A percentile compares a stretch with the other conserved stretches of the same genome.
Conservation (phyloP, 1,284 basidiomycete genomes). For the Mrakiaceae sp. region DNA sequence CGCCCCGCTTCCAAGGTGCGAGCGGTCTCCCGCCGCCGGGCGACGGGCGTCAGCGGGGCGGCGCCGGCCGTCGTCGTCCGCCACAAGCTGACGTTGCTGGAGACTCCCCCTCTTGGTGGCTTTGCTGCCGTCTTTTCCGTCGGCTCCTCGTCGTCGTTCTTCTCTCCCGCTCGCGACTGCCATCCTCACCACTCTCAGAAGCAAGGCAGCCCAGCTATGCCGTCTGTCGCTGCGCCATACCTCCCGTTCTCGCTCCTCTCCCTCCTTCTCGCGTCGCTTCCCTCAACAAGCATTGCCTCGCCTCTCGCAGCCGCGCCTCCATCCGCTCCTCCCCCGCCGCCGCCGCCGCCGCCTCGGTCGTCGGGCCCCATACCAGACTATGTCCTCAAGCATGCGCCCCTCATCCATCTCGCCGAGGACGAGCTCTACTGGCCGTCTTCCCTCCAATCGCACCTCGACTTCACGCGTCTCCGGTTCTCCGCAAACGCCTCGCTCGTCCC, state of each 20-base stretch:
- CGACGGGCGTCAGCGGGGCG: too few relatives aligned
- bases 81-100: too few relatives aligned
- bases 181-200: background rate
- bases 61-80: too few relatives aligned
- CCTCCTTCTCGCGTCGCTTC: background rate
- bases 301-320: background rate
- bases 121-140: too few relatives aligned
- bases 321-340: background rate
- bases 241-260: background rate
- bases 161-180: background rate
- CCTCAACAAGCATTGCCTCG: background rate
- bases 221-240: too few relatives aligned
- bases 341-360: constrained; percentile 5
- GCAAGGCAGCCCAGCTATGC: too few relatives aligned
- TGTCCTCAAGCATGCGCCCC: constrained; percentile 18
- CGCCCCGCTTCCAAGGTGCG: too few relatives aligned
- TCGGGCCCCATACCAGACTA: constrained; percentile 18
- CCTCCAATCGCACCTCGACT: constrained; percentile 14
- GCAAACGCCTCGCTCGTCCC: constrained; percentile 6
- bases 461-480: background rate
- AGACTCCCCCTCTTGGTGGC: too few relatives aligned
- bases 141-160: background rate
- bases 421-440: constrained; percentile 20
- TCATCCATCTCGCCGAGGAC: constrained; percentile 18
- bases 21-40: too few relatives aligned